Evolutionary conservation across 2,329 filamentous ascomycete genomes (phyloP), one percentile per base, ranked within the genome.

Genomic region (Ilyonectria sp.): DNA sequence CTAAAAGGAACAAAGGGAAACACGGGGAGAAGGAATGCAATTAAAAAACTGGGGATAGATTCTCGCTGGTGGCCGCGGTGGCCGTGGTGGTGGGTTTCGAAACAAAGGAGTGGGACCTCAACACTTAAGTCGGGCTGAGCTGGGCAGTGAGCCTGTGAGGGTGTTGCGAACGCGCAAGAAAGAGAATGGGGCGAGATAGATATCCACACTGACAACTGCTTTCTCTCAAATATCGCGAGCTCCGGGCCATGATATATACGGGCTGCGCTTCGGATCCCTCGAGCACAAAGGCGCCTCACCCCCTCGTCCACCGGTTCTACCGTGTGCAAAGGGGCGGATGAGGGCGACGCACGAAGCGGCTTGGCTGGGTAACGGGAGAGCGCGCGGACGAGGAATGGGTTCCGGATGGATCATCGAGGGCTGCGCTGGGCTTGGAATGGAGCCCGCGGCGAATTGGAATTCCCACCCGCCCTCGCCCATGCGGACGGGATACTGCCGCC

Each of bases 41-140:
- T 53, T 52, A 59, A 52, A 64, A 44, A 26, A 23, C 26, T 37
- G 29, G 57, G 54, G 49, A 46, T 17, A 26, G 47, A 56, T 54
- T 55, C 55, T 44, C n/a, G 40, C 33, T 57, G 46, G 58, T 53
- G 58, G 58, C 35, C 58, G 37, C 29, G 57, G 63, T 46, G 33
- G 60, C n/a, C 35, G 49, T 26, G 50, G 49, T 49, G 53, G 60
- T 58, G 52, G 49, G 31, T 37, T 29, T 62, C 49, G 56, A 69
- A 57, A 63, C 60, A 70, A 71, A 71, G 61, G 65, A 68, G 59
- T 68, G 67, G 61, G 65, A 59, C 60, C 66, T 29, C 15, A 52
- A 55, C 59, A 35, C 59, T 54, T 61, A 50, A 50, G 50, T 54
- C 29, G 49, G 46, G 47, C 47, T 50, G 55, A 26, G 21, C n/a